These are phyloP conservation scores for Xylaria sp. DNA, from an alignment of 2,329 filamentous ascomycete species.

Conservation along the genomic window DNA sequence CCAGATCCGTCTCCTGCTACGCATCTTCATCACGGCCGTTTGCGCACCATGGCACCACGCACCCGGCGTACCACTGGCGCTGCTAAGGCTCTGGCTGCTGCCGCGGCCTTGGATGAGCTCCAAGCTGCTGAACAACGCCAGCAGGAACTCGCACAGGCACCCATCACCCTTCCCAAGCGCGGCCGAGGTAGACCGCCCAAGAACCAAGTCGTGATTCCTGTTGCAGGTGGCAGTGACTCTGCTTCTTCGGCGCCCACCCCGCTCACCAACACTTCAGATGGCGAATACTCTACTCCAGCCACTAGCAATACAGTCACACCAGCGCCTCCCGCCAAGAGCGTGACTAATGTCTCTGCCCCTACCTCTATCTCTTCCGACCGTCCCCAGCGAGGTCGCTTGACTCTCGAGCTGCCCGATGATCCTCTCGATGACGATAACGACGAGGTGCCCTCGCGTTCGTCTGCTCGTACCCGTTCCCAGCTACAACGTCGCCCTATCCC, in stretches of 20 bases:
- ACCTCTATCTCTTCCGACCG: constrained; percentile 29
- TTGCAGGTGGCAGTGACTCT: constrained; percentile 44
- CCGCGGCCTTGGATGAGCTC: constrained; percentile 12
- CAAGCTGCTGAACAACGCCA: constrained; percentile 14
- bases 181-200: constrained; percentile 47
- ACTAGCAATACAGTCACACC: constrained; percentile 57
- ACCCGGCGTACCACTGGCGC: constrained; percentile 33
- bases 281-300: constrained; percentile 55
- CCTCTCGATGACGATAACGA: constrained; percentile 27
- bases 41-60: constrained; percentile 41
- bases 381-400: constrained; percentile 38
- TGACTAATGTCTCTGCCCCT: background rate
- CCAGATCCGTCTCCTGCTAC: background rate
- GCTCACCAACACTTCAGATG: constrained; percentile 44
- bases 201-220: constrained; percentile 35
- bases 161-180: constrained; percentile 37
- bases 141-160: background rate
- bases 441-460: constrained; percentile 16
- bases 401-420: constrained; percentile 51
- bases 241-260: constrained; percentile 52
- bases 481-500: constrained; percentile 42
- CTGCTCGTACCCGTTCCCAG: constrained; percentile 29
- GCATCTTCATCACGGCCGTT: constrained; percentile 1
- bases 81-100: constrained; percentile 18
- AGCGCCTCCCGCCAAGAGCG: constrained; percentile 39